Conservation (phyloP, 73 alveolate genomes). For the Paramecium biaurelia region DNA sequence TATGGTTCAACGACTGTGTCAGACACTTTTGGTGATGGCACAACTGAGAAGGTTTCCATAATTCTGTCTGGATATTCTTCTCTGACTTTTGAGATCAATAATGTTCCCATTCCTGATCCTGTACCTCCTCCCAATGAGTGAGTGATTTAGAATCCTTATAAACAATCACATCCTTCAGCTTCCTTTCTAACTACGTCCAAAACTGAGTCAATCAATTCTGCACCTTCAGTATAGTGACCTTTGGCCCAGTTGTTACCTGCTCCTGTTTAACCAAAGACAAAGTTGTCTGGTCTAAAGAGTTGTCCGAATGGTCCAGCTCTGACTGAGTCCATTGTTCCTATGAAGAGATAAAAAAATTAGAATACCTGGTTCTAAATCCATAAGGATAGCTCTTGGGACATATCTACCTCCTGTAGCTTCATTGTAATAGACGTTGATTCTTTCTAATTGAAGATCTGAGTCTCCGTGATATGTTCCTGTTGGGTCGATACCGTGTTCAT, state of each 20-base stretch:
- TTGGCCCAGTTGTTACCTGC: conserved; percentile 99
- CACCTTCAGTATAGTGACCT: conserved; percentile 99
- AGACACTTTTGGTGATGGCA: conserved; percentile 97
- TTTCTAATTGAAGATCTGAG: conserved; percentile 93
- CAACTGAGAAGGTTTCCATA: conserved; percentile 95
- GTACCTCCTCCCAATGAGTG: conserved; percentile 97
- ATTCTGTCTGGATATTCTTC: conserved; percentile 98
- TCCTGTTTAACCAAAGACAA: conserved; percentile 96
- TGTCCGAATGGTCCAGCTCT: conserved; percentile 98
- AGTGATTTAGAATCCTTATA: conserved; percentile 92
- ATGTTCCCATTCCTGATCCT: conserved; percentile 99
- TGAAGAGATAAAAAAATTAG: neutral
- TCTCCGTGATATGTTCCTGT: conserved; percentile 99
- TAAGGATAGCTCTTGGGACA: conserved; percentile 98
- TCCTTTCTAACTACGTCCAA: conserved; percentile 96
- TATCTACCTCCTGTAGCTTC: conserved; percentile 99
- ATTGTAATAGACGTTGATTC: conserved; percentile 96
- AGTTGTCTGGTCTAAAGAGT: conserved; percentile 99
- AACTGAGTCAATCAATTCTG: conserved; percentile 92
- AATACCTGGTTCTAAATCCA: conserved; percentile 98
- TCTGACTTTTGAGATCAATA: conserved; percentile 94
- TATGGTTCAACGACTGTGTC: conserved; percentile 99
- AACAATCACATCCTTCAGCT: conserved; percentile 97
- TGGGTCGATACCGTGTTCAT: conserved; percentile 99
- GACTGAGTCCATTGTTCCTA: conserved; percentile 93